Base-by-base conservation (phyloP, 2,329 filamentous ascomycete genomes). In the Phialophora expanda region DNA sequence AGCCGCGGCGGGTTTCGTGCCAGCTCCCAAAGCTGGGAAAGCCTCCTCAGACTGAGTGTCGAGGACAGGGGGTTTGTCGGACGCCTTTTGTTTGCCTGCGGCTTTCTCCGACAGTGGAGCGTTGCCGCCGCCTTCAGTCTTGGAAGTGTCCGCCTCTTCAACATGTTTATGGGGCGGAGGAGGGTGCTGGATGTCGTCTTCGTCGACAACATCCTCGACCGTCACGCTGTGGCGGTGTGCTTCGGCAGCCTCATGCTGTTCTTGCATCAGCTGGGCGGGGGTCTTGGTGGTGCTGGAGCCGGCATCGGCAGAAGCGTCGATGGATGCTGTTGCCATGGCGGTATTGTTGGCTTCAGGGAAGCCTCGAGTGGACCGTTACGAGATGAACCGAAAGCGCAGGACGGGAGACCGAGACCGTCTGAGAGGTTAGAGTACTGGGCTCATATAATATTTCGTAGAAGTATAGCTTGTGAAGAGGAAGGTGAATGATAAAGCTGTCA, bases 41-140 rank as follows among this genome's bases (percentile, higher is more conserved):
- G 91, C 83, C 79, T 98, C 93, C 75, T 96, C 91, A 20, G 92
- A 96, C 74, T 91, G 86, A 22, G 92, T 93, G 78, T 98, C 92
- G 68, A 97, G 81, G 60, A 83, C 76, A 1, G 81, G 76, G 38
- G 83, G 78, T 67, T 76, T 78, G 66, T 75, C 75, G 9, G 74
- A 67, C 34, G 76, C 75, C 76, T 89, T 89, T 76, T 90, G 87
- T 82, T 91, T 92, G 61, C 86, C 87, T 53, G 86, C 86, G 67
- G 87, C 84, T 78, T 90, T 91, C 59, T 86, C 80, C 67, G 87
- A 87, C 73, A 84, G 76, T 83, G 78, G 61, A 81, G 79, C 61
- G 78, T 79, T 78, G 81, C 82, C 55, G 80, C 80, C 62, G 83
- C 79, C 60, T 81, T 79, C 70, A 77, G 77, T 73, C 72, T 58